phyloP scores from a whole-genome alignment of 345 rosid species.

The Euphorbia tirucalli region DNA sequence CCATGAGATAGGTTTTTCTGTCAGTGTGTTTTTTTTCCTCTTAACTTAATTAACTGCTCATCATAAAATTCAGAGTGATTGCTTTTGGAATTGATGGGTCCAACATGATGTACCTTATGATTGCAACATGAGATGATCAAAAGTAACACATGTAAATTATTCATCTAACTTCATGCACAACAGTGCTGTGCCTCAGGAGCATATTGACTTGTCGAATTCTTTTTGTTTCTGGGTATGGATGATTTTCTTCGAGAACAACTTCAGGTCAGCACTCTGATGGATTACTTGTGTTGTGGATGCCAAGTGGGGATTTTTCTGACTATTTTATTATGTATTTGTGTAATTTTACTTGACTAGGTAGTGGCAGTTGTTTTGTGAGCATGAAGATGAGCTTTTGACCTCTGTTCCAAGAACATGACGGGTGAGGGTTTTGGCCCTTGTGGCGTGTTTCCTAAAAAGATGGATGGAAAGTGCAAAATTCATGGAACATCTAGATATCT shows the following conservation, averaged over 20 bases:
- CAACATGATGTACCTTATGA: not conserved
- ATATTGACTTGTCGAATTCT: slow-evolving; percentile 2
- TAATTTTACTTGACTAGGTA: slow-evolving; percentile 14
- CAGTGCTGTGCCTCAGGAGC: slow-evolving; percentile 14
- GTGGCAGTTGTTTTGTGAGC: slow-evolving; percentile 10
- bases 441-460: not conserved
- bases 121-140: slow-evolving; percentile 3
- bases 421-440: slow-evolving; percentile 9
- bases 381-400: slow-evolving; percentile 12
- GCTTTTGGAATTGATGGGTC: not conserved
- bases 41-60: not conserved
- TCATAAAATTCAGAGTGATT: not conserved
- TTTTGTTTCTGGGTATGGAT: slow-evolving; percentile 12
- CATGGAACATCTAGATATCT: not conserved
- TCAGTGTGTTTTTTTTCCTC: not conserved
- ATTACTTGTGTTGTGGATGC: not conserved
- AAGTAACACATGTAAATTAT: not conserved
- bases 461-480: not conserved
- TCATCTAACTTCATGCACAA: slow-evolving; percentile 2
- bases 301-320: slow-evolving; percentile 9
- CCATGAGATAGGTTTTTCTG: slow-evolving; percentile 1
- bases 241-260: slow-evolving; percentile 4
- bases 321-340: not conserved
- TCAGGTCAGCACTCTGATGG: slow-evolving; percentile 16
- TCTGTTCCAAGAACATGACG: not conserved